Evolutionary conservation across 106 monocot species (phyloP), one percentile per base, ranked within the genome.

Genomic region (Allium cepa): DNA sequence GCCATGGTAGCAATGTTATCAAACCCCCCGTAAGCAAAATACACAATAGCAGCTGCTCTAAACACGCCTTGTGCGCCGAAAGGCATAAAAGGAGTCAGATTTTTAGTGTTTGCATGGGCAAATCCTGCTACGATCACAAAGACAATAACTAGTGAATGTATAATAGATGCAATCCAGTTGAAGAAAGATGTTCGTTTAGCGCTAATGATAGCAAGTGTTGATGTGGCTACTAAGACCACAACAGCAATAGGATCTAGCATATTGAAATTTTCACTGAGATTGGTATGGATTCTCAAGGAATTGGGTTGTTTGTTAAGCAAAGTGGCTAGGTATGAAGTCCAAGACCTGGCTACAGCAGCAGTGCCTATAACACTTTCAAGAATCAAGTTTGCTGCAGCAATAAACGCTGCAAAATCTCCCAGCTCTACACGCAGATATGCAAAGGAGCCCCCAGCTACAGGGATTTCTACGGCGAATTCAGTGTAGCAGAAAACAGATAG

Each of bases 401-500:
- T 62, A 60, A 81, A 85, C 11, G 81, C 78, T 3, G 69, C 74
- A n/a, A 78, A 72, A 63, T 81, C 81, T 9, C 85, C 85, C 7
- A 85, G 68, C 62, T 80, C 80, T n/a, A 85, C 81, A 2, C 86
- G 67, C 17, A 86, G 76, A 59, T 86, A 82, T 5, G 79, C 69
- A 64, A 86, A 85, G 10, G 84, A 77, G 5, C 84, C 84, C 0
- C 84, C 84, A 13, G 84, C 84, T 51, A 78, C 80, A 15, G 84
- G 84, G 26, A 85, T 85, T 49, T 85, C 84, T 56, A 85, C 77
- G 10, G 84, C 80, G 61, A 85, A 85, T 63, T 85, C 84, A 3
- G 84, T 78, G 77, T 85, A 85, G 74, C 84, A 80, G 69, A 84
- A 74, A 53, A 77, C 84, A 65, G 83, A 83, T 26, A 83, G 79